Base-by-base conservation (phyloP, 768 basidiomycete species). In the Mycena chlorophos region DNA sequence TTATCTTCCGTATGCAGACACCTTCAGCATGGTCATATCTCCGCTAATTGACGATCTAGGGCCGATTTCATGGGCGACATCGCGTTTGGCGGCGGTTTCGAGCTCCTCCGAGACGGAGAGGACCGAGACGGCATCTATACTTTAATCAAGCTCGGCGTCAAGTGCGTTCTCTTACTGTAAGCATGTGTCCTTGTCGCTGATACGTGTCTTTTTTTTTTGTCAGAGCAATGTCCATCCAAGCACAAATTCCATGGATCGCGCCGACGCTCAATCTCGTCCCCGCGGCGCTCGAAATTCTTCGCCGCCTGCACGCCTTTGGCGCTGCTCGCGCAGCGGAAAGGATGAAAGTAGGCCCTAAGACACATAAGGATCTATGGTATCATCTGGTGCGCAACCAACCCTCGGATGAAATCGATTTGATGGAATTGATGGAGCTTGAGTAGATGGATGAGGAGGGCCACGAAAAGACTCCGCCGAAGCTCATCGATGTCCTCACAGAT, bases 71-170 rank as follows among this genome's bases (percentile, higher is more conserved):
- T 51, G 5, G 30, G 10, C 25, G 20, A n/a, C n/a, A 12, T 3
- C 40, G 62, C 61, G 16, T 65, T 65, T 39, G 63, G 66, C 14
- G 66, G 64, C 4, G 66, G 60, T 8, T 62, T 61, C 39, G 71
- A 75, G 40, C 58, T 75, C 48, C 52, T 78, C 48, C 60, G 58
- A 0, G 74, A 78, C 64, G 51, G 60, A 39, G 75, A 75, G 2
- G 82, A 84, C 59, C 67, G 68, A 38, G 71, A 74, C 16, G 69
- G 73, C 10, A 65, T 79, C 3, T 79, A 78, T 74, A 68, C 74
- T 19, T 63, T 75, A 17, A 63, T 82, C 6, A 73, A 78, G 60
- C 68, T 67, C 14, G 74, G 73, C 17, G 64, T 80, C 56, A 67
- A 65, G 82, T 82, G 62, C 55, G 75, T 34, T 8, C 22, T 42